Conservation (phyloP, 192 early-diverging fungal genomes). For the Rhizophagus sp. region DNA sequence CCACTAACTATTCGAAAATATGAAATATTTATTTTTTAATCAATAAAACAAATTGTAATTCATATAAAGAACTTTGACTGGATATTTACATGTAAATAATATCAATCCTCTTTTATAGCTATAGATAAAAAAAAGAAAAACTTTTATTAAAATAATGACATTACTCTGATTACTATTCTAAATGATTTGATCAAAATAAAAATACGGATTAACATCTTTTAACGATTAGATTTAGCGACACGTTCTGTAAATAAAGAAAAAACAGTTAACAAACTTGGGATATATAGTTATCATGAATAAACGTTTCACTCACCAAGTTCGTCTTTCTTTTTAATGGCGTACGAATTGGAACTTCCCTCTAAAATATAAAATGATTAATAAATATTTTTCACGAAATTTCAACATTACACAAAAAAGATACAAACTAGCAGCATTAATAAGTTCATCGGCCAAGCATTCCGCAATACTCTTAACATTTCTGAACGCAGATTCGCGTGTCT, state of each 20-base stretch:
- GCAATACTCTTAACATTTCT: slow-evolving; percentile 99
- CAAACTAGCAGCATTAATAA: slow-evolving; percentile 91
- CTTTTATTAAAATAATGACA: not conserved
- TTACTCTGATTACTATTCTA: not conserved
- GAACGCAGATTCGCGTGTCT: slow-evolving; percentile 97
- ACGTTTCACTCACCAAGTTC: slow-evolving; percentile 60
- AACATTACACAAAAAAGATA: not conserved
- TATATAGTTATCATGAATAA: not conserved
- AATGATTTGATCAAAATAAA: not conserved
- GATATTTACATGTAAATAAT: no score
- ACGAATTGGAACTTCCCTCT: slow-evolving; percentile 98
- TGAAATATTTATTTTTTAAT: no score
- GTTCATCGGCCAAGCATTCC: slow-evolving; percentile 99
- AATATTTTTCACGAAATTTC: not conserved
- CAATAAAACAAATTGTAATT: no score
- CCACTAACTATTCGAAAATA: no score
- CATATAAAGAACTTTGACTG: no score
- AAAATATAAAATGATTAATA: not conserved
- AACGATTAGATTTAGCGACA: slow-evolving; percentile 75
- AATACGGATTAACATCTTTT: slow-evolving; percentile 14
- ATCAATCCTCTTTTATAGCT: no score
- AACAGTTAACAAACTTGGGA: slow-evolving; percentile 5
- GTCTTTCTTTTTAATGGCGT: slow-evolving; percentile 99
- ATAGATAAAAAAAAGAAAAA: no score
- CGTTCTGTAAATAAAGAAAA: slow-evolving; percentile 48